These are phyloP conservation scores for Astrothelium subdiscretum DNA, from an alignment of 495 filamentous ascomycete genomes.

Conservation along the genomic window DNA sequence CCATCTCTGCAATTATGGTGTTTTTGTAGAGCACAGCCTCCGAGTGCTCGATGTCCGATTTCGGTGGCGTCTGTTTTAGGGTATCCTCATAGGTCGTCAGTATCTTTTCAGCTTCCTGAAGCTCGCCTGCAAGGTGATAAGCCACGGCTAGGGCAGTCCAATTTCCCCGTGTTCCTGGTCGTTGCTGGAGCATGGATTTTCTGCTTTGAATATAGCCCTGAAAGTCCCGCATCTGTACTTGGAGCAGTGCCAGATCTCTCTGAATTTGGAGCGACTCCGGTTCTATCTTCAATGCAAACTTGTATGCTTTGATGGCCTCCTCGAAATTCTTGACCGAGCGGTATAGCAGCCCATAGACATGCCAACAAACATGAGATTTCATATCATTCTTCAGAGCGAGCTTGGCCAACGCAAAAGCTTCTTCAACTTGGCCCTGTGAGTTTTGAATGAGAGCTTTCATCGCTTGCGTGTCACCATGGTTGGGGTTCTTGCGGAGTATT, in stretches of 20 bases:
- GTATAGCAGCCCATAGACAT: conserved; percentile 95
- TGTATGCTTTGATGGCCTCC: conserved; percentile 97
- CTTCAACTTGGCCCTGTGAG: conserved; percentile 74
- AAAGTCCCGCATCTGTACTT: conserved; percentile 95
- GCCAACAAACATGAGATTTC: conserved; percentile 99
- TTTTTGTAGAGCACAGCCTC: conserved; percentile 96
- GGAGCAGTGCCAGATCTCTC: conserved; percentile 81
- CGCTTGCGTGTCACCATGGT: conserved; percentile 94
- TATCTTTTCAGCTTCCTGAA: conserved; percentile 78
- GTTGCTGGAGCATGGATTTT: conserved; percentile 67
- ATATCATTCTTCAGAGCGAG: conserved; percentile 84
- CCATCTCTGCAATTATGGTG: conserved; percentile 76
- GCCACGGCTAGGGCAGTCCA: conserved; percentile 94
- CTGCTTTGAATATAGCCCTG: conserved; percentile 84
- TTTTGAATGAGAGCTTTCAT: conserved; percentile 99
- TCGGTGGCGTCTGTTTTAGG: conserved; percentile 60
- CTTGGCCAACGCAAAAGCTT: conserved; percentile 89
- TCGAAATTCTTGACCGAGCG: conserved; percentile 91
- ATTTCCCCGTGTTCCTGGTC: conserved; percentile 70
- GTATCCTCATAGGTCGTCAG: conserved; percentile 88
- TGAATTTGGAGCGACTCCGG: conserved; percentile 90
- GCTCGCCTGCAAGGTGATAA: conserved; percentile 76
- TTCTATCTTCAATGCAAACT: conserved; percentile 82
- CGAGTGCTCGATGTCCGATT: conserved; percentile 83
- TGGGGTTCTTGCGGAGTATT: conserved; percentile 84